phyloP scores from a whole-genome alignment of 768 basidiomycete species.

The Rhodosporidiobolus sp. region DNA sequence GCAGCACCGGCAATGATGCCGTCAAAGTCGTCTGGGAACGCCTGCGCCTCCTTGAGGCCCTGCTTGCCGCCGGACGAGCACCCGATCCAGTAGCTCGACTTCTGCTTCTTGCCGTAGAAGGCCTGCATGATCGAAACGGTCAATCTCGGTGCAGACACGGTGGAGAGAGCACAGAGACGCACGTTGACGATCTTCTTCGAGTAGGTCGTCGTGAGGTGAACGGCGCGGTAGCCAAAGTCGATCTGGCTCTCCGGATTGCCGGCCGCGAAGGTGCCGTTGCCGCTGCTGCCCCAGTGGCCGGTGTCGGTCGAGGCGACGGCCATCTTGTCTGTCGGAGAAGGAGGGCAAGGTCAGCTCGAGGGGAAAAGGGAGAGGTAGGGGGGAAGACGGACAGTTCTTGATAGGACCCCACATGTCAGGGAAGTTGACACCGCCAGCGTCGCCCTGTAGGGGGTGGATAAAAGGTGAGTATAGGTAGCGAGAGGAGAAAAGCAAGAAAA shows the following conservation, averaged over 20 bases:
- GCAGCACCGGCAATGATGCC: conserved; percentile 36
- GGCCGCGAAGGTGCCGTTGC: conserved; percentile 32
- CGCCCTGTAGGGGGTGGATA: conserved; percentile 11
- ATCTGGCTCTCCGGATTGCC: conserved; percentile 26
- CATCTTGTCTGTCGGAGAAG: conserved; percentile 1
- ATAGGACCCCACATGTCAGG: conserved; percentile 30
- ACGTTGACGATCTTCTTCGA: conserved; percentile 39
- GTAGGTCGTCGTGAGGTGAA: conserved; percentile 39
- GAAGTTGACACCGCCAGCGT: conserved; percentile 35
- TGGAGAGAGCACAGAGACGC: not conserved
- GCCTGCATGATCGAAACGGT: not conserved
- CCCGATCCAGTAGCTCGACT: conserved; percentile 38
- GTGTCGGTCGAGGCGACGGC: conserved; percentile 32
- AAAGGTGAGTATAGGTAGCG: not conserved
- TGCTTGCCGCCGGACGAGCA: conserved; percentile 44
- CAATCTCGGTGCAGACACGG: not conserved
- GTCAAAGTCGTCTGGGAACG: conserved; percentile 37
- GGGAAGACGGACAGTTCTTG: conserved; percentile 11
- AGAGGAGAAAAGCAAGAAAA: not conserved
- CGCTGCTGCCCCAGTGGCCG: conserved; percentile 12
- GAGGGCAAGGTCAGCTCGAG: not conserved
- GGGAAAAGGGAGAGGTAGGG: not conserved
- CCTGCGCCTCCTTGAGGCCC: conserved; percentile 29
- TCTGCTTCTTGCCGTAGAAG: conserved; percentile 34
- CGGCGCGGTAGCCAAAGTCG: conserved; percentile 37